Evolutionary conservation across 2,329 filamentous ascomycete species (phyloP).

Genomic region (Furcasterigmium sp.): DNA sequence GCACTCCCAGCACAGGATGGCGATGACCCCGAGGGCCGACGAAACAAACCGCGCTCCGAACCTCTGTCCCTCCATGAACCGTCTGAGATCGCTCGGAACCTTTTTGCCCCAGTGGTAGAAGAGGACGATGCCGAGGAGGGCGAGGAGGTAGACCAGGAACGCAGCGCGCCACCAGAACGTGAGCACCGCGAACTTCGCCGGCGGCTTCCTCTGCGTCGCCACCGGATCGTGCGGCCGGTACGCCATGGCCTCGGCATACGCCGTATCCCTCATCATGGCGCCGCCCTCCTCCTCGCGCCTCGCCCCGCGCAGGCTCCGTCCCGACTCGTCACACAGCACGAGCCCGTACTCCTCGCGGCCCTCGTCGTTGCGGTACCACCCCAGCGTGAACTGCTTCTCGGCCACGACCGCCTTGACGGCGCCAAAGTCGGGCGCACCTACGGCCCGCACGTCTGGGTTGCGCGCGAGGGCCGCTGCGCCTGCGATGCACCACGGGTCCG

Average conservation of each 20-base stretch:
- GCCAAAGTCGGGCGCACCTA: neutral
- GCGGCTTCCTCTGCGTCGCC: constrained; percentile 1
- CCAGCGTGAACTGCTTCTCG: constrained; percentile 20
- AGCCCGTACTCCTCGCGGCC: constrained; percentile 25
- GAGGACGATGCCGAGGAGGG: constrained; percentile 28
- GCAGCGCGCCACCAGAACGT: constrained; percentile 25
- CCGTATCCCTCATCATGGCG: constrained; percentile 1
- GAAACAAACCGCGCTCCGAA: constrained; percentile 39
- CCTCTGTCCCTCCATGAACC: constrained; percentile 19
- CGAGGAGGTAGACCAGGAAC: constrained; percentile 25
- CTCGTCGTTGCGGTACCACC: constrained; percentile 17
- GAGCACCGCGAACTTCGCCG: constrained; percentile 27
- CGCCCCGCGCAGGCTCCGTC: constrained; percentile 10
- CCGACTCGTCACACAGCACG: constrained; percentile 19
- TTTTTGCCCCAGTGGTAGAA: constrained; percentile 28
- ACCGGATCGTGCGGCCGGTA: neutral
- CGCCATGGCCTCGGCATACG: neutral
- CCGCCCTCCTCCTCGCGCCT: constrained; percentile 3
- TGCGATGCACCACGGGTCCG: constrained; percentile 34
- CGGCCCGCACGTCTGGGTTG: constrained; percentile 20
- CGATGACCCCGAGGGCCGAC: constrained; percentile 31
- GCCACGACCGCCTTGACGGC: constrained; percentile 11
- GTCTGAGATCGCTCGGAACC: neutral
- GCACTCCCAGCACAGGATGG: constrained; percentile 34
- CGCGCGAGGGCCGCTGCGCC: constrained; percentile 27